Evolutionary conservation across 345 rosid genomes (phyloP).

Genomic region (Capsella bursapastoris): DNA sequence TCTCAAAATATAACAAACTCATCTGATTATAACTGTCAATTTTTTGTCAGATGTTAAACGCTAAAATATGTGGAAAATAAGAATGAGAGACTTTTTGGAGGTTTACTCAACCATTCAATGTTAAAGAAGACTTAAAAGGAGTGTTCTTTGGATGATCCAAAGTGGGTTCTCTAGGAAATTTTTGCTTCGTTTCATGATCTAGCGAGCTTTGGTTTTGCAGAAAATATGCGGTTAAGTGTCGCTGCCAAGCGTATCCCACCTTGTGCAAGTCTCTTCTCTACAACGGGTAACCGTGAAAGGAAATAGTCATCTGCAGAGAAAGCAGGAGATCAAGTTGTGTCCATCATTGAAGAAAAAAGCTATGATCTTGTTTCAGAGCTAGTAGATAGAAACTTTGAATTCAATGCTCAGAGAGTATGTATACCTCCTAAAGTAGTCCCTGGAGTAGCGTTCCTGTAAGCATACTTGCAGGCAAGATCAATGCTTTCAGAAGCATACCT

Average conservation of each 20-base stretch:
- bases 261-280: constrained; percentile 86
- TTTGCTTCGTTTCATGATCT: constrained; percentile 45
- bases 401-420: not conserved
- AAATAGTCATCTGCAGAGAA: constrained; percentile 68
- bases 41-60: not conserved
- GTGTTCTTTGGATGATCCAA: constrained; percentile 1
- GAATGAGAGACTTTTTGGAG: not conserved
- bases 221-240: constrained; percentile 71
- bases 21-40: not conserved
- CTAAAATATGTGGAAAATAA: not conserved
- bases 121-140: not conserved
- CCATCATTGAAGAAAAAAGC: not conserved
- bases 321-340: not conserved
- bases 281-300: constrained; percentile 76
- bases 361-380: not conserved
- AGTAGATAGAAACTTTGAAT: not conserved
- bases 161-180: not conserved
- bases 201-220: constrained; percentile 51
- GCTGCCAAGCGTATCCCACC: constrained; percentile 85
- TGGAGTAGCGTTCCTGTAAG: constrained; percentile 82
- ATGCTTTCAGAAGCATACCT: constrained; percentile 91
- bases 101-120: constrained; percentile 1
- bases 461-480: constrained; percentile 78
- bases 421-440: constrained; percentile 85
- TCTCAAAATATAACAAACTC: not conserved